phyloP scores from a whole-genome alignment of 2,329 filamentous ascomycete genomes.

The Huntiella abstrusa region DNA sequence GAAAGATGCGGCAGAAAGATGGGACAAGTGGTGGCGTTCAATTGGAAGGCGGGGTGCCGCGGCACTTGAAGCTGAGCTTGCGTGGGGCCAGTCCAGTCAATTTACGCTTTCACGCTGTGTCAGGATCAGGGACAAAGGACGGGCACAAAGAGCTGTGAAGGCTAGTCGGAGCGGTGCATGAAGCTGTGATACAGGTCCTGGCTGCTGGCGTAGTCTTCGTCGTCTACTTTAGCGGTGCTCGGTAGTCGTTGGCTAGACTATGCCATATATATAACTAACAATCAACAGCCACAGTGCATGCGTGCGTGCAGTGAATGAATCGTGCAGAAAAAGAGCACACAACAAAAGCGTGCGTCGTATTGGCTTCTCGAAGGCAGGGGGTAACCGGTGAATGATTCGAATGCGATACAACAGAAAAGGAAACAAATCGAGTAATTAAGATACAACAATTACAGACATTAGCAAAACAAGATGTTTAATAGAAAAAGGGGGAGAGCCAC shows the following conservation, averaged over 20 bases:
- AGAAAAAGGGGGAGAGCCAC: too few relatives aligned
- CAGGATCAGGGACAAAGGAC: not conserved
- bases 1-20: too few relatives aligned
- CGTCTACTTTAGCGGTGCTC: not conserved
- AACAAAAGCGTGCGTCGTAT: not conserved
- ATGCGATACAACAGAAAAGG: not conserved
- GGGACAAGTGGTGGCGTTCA: too few relatives aligned
- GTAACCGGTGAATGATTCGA: not conserved
- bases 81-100: too few relatives aligned
- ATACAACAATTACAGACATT: constrained; percentile 4
- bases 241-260: too few relatives aligned
- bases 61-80: too few relatives aligned
- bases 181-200: not conserved
- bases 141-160: not conserved
- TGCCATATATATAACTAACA: too few relatives aligned
- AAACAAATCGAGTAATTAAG: constrained; percentile 1
- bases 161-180: constrained; percentile 2
- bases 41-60: too few relatives aligned
- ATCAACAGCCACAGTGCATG: too few relatives aligned
- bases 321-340: not conserved
- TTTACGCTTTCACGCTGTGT: too few relatives aligned
- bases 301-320: too few relatives aligned
- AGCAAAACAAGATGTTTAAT: too few relatives aligned
- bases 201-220: not conserved
- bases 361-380: constrained; percentile 3